Base-by-base conservation (phyloP, 2,329 filamentous ascomycete genomes). In the Ascochyta lentis region DNA sequence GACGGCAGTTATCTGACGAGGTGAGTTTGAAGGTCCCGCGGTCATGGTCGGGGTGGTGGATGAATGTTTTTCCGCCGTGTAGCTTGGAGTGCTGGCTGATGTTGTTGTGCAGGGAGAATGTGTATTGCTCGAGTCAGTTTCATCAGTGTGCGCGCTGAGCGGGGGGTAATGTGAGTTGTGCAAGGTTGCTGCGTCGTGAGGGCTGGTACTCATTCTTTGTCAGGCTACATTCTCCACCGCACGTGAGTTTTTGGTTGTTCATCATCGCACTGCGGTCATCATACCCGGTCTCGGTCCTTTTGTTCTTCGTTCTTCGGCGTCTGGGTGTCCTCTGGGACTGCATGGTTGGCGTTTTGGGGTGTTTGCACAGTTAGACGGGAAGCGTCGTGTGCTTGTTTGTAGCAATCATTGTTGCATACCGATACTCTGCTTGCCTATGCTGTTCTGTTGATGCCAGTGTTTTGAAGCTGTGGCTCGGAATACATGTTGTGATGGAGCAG, bases 1-100 rank as follows among this genome's bases (percentile, higher is more conserved):
- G 76, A 78, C 60, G 76, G 75, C 0, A 63, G 64, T 7, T 70
- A 74, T 59, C 46, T 73, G 59, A 77, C 72, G 24, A 72, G 70
- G 75, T 77, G 59, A 61, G 73, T 53, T 13, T 3, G 7, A 16
- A n/a, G 13, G 6, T 15, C 10, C 3, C 6, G 24, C 38, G 24
- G 27, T 19, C 6, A 5, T 24, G 15, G 40, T 40, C 24, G 22
- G 1, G 16, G 13, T 47, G 33, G 41, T 27, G 56, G 56, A 48
- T 37, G 34, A 58, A 31, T 13, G 5, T 29, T 58, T n/a, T 40
- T 33, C 51, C 51, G 22, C 27, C 4, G 9, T 26, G 24, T 26
- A 8, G 42, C 37, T 33, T 33, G 43, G 43, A 39, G 40, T 15
- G 26, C 16, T n/a, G n/a, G n/a, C n/a, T n/a, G n/a, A n/a, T n/a